Evolutionary conservation across 2,329 filamentous ascomycete species (phyloP), one percentile per base, ranked within the genome.

Genomic region (Phoma sp.): DNA sequence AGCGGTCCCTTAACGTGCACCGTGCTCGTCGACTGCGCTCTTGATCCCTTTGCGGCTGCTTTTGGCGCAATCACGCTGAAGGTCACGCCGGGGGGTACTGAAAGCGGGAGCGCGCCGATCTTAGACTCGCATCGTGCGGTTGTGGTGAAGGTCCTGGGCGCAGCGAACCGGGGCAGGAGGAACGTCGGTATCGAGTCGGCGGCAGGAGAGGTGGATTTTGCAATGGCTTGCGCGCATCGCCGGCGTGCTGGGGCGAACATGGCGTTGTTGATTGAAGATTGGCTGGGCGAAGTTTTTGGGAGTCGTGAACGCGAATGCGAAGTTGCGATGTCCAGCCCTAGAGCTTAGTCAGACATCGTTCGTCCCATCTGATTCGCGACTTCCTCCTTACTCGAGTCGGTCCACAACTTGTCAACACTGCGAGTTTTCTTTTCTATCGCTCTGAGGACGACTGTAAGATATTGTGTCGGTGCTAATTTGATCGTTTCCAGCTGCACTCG

Each of bases 1-100:
- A 95, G 78, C 3, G 94, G 94, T 6, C 94, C 94, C 68, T 88
- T 86, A 38, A 97, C 85, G 46, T 89, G 87, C 48, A 96, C 85
- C 2, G 81, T 89, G 64, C 86, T 85, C 69, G 84, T 87, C 29
- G 84, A 79, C 65, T 87, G 84, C 60, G 81, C 80, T 63, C 86
- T 81, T 59, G 86, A 87, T 35, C 84, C 84, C 36, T 85, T 87
- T 9, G 22, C 46, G 49, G 84, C 82, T 62, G 51, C 77, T 48
- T 87, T 84, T 56, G 92, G 84, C 57, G 89, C 84, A 54, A 93
- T 78, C 10, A 85, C 79, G 37, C 77, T 79, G 60, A 99, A 82
- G 46, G 89, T 89, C 53, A 99, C 95, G 22, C 71, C 74, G 17
- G 74, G 71, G 7, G 75, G 75, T 49, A 77, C 57, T n/a, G 74